Percentiles rank a stretch among this genome's conserved stretches.
These are phyloP conservation scores for Corniculantispora saksenae DNA, from an alignment of 2,329 filamentous ascomycete species.

Conservation along the genomic window DNA sequence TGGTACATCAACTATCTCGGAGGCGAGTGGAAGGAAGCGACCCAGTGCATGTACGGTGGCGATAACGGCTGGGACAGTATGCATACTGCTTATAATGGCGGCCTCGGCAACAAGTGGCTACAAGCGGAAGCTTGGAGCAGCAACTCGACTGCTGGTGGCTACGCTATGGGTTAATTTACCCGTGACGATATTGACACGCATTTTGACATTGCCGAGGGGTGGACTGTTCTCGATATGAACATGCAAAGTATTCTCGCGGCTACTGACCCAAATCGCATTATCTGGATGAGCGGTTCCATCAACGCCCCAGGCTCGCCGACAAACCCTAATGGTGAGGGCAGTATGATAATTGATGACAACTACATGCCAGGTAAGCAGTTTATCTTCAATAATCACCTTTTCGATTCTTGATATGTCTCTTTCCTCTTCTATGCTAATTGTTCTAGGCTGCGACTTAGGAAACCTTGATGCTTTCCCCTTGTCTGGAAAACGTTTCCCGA, in stretches of 20 bases:
- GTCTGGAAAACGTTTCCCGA: conserved; percentile 53
- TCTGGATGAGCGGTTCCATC: conserved; percentile 41
- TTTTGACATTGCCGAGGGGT: conserved; percentile 55
- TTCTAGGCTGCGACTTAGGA: conserved; percentile 39
- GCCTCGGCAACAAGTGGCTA: too few species aligned
- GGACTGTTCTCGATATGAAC: conserved; percentile 36
- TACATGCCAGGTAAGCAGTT: too few species aligned
- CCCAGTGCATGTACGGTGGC: conserved; percentile 54
- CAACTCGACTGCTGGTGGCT: too few species aligned
- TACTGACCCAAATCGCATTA: conserved; percentile 50
- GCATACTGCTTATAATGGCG: conserved; percentile 31
- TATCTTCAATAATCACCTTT: too few species aligned
- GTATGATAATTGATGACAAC: too few species aligned
- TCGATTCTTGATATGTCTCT: too few species aligned
- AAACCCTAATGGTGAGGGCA: conserved; percentile 37
- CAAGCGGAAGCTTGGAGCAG: too few species aligned
- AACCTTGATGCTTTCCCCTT: conserved; percentile 52
- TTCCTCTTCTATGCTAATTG: conserved; percentile 53
- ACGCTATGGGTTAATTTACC: too few species aligned
- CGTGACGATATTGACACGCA: too few species aligned
- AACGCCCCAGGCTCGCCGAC: conserved; percentile 44
- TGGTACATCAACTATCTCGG: conserved; percentile 52
- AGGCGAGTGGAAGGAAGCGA: conserved; percentile 46
- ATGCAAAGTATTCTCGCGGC: conserved; percentile 14
- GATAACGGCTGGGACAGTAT: conserved; percentile 53